Evolutionary conservation across 2,329 filamentous ascomycete species (phyloP), one percentile per base, ranked within the genome.

Genomic region (Acarospora socialis): DNA sequence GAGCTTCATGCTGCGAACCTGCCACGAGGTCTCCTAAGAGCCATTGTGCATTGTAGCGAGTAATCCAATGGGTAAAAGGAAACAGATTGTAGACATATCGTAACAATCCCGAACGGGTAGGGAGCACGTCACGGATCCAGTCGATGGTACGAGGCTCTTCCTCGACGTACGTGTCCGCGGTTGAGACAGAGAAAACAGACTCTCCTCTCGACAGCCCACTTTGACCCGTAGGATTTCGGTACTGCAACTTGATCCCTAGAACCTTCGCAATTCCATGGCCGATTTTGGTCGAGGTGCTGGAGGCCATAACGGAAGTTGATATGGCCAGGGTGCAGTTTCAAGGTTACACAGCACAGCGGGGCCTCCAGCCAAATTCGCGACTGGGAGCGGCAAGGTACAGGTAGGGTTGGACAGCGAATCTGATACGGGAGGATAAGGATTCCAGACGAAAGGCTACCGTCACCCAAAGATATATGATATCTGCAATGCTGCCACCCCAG

Each of bases 51-150:
- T 98, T 98, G 61, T 98, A 98, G 44, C 76, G 72, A 7, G 62
- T 57, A 35, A 95, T 87, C 90, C 90, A 98, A n/a, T 72, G 65
- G 4, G 80, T 52, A 50, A 94, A 95, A 0, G 90, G 90, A 44
- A 98, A 92, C 1, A 95, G 60, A 9, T 70, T 78, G 42, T 63
- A 59, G 36, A 75, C 34, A 49, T 94, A 98, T 2, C 59, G 45
- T 4, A 54, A 29, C 3, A 77, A 33, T 21, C 79, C 66, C 1
- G 51, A 41, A 5, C 61, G 53, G 0, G 63, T 64, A 0, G 87
- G 90, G 0, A 70, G 49, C 12, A 79, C 56, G 2, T 76, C 67
- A 4, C 53, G 49, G 9, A 95, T 41, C 71, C 75, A 92, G 49
- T 93, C 84, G 5, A 55, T 47, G 0, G 73, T 70, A 3, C 74